Evolutionary conservation across 306 rosid genomes (phyloP), one percentile per base, ranked within the genome.

Genomic region (Styphnolobium japonicum): DNA sequence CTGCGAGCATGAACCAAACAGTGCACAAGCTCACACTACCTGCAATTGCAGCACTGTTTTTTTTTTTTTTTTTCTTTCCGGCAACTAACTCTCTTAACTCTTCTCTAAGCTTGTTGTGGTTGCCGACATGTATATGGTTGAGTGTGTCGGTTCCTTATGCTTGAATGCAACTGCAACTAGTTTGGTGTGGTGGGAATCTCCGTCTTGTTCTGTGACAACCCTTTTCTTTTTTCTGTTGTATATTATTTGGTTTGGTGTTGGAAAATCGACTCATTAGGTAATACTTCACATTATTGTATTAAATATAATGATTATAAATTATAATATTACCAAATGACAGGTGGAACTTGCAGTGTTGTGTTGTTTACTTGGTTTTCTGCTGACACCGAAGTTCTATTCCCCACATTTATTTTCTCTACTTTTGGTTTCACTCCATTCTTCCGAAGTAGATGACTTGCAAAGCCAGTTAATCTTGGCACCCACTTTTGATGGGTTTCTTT

Each of bases 111-210:
- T n/a, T n/a, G 80, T 56, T 83, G 85, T 55, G 81, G 92, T 89
- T 92, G 75, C 90, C 90, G 92, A 88, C 96, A 88, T 80, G 68
- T 75, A 55, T 51, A 45, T 69, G 77, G 75, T 56, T 42, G 77
- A 39, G 64, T 18, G 83, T 62, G 84, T 73, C 85, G 91, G 86
- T 90, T 87, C 80, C 94, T 89, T 90, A 79, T 22, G 72, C 83
- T 87, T 87, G 69, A 86, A 90, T 89, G 23, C 76, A 90, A 89
- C 83, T 81, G 74, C 85, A 81, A 80, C 40, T 34, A 68, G 86
- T 89, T 85, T 83, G 93, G 91, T 89, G 73, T 67, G 67, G 78
- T 43, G 82, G n/a, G 73, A 67, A 86, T 58, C 86, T 80, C 80
- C 80, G 14, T 7, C 85, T 66, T 25, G 43, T 23, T 49, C 71